Conservation (phyloP, 2,329 filamentous ascomycete genomes). For the Pseudogymnoascus sp. region DNA sequence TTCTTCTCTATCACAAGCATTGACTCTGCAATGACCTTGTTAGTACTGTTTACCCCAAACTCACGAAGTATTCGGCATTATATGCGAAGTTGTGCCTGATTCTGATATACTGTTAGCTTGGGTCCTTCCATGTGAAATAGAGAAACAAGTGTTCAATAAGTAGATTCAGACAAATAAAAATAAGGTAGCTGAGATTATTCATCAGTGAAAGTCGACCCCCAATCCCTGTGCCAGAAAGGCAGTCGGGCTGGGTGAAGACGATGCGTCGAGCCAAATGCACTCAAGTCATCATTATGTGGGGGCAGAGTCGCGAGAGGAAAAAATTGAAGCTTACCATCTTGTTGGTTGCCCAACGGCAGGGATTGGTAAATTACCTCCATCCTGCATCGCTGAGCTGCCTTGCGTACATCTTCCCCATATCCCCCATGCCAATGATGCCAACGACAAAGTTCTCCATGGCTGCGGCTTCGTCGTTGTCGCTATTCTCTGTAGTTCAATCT, state of each 20-base stretch:
- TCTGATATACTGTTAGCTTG: slow-evolving; percentile 20
- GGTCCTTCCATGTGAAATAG: slow-evolving; percentile 17
- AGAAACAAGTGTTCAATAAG: slow-evolving; percentile 16
- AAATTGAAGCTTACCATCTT: slow-evolving; percentile 25
- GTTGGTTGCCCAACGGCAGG: slow-evolving; percentile 23
- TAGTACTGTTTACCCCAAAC: slow-evolving; percentile 1
- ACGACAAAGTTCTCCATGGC: slow-evolving; percentile 55
- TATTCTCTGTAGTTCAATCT: slow-evolving; percentile 4
- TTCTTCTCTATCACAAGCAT: slow-evolving; percentile 89
- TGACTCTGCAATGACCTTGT: slow-evolving; percentile 54
- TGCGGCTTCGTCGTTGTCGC: slow-evolving; percentile 10
- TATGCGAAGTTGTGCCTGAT: slow-evolving; percentile 8
- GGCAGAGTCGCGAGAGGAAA: slow-evolving; percentile 9
- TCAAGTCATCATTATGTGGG: slow-evolving; percentile 88
- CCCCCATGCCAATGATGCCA: slow-evolving; percentile 97
- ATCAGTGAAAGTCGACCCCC: slow-evolving; percentile 78
- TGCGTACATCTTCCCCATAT: slow-evolving; percentile 99
- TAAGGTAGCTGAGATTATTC: slow-evolving; percentile 99
- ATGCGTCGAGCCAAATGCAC: slow-evolving; percentile 99
- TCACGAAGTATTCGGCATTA: slow-evolving; percentile 16
- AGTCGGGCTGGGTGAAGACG: slow-evolving; percentile 53
- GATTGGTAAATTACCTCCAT: slow-evolving; percentile 70
- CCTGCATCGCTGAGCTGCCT: slow-evolving; percentile 79
- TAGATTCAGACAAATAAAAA: slow-evolving; percentile 73
- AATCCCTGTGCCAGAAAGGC: slow-evolving; percentile 68